Conservation (phyloP, 2,329 filamentous ascomycete species). For the Penicillium sp. region DNA sequence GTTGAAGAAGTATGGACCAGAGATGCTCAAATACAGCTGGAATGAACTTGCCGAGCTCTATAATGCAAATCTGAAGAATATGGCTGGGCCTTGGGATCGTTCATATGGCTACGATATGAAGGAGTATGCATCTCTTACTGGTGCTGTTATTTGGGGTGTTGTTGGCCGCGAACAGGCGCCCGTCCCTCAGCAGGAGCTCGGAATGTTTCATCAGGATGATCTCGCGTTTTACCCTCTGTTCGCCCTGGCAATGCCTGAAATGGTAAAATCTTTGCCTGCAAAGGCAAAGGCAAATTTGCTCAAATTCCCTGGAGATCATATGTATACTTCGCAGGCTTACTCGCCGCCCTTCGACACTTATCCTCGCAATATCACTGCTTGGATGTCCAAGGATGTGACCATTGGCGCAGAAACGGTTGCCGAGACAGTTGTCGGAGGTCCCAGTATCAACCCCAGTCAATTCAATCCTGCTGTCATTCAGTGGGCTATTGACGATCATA, state of each 20-base stretch:
- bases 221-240: conserved; percentile 59
- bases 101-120: conserved; percentile 65
- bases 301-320: conserved; percentile 54
- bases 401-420: conserved; percentile 61
- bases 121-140: conserved; percentile 58
- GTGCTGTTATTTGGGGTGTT: conserved; percentile 58
- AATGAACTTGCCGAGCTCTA: conserved; percentile 53
- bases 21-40: conserved; percentile 57
- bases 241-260: conserved; percentile 40
- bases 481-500: conserved; percentile 47
- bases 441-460: conserved; percentile 49
- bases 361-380: conserved; percentile 59
- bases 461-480: conserved; percentile 63
- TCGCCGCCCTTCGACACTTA: conserved; percentile 59
- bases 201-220: conserved; percentile 60
- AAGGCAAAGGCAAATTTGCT: conserved; percentile 51
- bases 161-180: conserved; percentile 23
- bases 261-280: conserved; percentile 40
- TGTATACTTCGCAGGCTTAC: conserved; percentile 53
- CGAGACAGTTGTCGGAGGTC: conserved; percentile 56
- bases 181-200: conserved; percentile 41
- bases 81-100: conserved; percentile 65
- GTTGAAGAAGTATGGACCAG: conserved; percentile 52
- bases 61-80: conserved; percentile 58
- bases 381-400: conserved; percentile 56